Evolutionary conservation across 768 basidiomycete genomes (phyloP).

Genomic region (Strobilomyces echinocephalus): DNA sequence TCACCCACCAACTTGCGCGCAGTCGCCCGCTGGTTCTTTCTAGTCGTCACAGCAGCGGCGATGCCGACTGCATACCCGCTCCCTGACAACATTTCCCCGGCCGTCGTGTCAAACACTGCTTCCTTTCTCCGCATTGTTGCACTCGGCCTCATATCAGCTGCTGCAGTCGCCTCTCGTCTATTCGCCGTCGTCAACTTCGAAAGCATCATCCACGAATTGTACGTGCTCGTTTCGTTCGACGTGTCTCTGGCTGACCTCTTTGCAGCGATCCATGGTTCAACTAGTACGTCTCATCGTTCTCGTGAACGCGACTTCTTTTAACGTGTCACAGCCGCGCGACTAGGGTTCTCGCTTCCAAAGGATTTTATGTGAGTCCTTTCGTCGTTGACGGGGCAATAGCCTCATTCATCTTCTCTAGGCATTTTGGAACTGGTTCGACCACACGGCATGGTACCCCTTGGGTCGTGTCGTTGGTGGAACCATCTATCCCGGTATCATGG

Average conservation of each 20-base stretch:
- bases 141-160: constrained; percentile 84
- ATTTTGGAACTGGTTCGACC: constrained; percentile 99
- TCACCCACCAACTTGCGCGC: background rate
- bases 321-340: constrained; percentile 74
- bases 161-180: constrained; percentile 91
- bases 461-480: constrained; percentile 98
- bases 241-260: background rate
- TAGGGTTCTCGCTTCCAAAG: constrained; percentile 81
- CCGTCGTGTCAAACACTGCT: constrained; percentile 79
- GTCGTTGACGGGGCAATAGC: background rate
- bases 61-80: constrained; percentile 73
- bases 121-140: constrained; percentile 89
- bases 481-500: constrained; percentile 98
- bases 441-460: constrained; percentile 98
- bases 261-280: constrained; percentile 98
- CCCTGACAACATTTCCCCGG: constrained; percentile 62
- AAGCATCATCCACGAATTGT: constrained; percentile 99
- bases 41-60: constrained; percentile 34
- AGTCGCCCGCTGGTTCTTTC: background rate
- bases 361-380: constrained; percentile 77
- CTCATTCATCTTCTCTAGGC: constrained; percentile 48
- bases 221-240: constrained; percentile 29
- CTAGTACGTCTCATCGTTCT: constrained; percentile 57
- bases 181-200: constrained; percentile 98
- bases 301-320: background rate